phyloP scores from a whole-genome alignment of 306 rosid genomes.

The Vigna nakashimae region DNA sequence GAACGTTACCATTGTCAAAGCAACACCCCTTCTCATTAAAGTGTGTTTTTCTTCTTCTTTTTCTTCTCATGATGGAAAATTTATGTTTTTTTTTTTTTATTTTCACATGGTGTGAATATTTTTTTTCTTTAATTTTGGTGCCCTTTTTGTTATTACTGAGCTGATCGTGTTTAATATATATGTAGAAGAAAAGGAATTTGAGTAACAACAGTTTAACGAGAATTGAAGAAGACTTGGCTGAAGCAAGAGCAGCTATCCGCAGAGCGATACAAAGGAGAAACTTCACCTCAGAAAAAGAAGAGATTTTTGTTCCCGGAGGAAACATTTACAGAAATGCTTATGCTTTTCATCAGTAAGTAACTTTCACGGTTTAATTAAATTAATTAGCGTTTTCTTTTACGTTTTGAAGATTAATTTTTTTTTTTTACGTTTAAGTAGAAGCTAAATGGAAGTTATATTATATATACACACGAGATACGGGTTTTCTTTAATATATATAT shows the following conservation, averaged over 20 bases:
- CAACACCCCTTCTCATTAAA: not conserved
- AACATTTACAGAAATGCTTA: slow-evolving; percentile 61
- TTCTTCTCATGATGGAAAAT: not conserved
- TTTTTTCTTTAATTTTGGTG: not conserved
- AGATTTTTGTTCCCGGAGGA: slow-evolving; percentile 66
- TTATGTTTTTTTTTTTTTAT: no score
- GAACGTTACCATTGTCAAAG: not conserved
- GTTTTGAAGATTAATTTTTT: not conserved
- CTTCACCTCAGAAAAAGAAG: slow-evolving; percentile 52
- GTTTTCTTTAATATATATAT: not conserved
- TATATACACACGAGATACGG: not conserved
- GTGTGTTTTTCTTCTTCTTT: slow-evolving; percentile 25
- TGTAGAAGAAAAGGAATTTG: slow-evolving; percentile 8
- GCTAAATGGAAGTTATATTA: not conserved
- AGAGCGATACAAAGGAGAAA: slow-evolving; percentile 49
- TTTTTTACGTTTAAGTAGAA: not conserved
- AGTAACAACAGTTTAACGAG: slow-evolving; percentile 31
- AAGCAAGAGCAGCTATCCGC: slow-evolving; percentile 61
- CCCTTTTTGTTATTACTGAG: not conserved
- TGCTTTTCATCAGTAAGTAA: slow-evolving; percentile 75
- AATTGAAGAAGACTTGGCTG: slow-evolving; percentile 61
- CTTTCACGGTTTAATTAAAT: not conserved
- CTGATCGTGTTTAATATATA: not conserved
- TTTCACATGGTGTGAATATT: no score
- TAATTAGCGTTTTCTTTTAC: not conserved